Evolutionary conservation across 148 eudicot genomes (phyloP), one percentile per base, ranked within the genome.

Genomic region (Arbutus unedo): DNA sequence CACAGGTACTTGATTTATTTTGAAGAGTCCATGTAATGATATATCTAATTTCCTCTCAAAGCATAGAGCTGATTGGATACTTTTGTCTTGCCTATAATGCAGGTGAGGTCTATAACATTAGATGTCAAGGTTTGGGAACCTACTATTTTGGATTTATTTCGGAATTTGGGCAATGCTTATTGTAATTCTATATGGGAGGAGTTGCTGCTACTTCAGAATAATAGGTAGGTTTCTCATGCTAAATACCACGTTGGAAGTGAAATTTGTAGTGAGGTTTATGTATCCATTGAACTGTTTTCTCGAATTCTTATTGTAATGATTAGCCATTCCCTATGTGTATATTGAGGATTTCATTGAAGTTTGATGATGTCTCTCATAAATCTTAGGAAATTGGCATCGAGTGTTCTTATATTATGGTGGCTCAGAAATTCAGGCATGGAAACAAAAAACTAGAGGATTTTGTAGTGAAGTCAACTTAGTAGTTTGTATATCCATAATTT

Each of bases 71-170:
- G 19, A 82, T 50, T 57, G n/a, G 51, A 75, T 83, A 16, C 13
- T 79, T 66, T 80, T 84, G 53, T 72, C 66, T 15, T 84, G 21
- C 53, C 79, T 47, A 10, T 66, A 73, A 62, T 85, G 82, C 88
- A 95, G 98, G 92, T 95, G 70, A 92, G 98, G 82, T 95, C 98
- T 62, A 89, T 95, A 78, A 95, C 91, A 77, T 87, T 93, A 82
- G 98, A 95, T 83, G 98, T 95, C 82, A 95, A 84, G 90, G 98
- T 93, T 74, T 95, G 98, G 98, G 98, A 95, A 85, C 91, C 92
- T 47, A 88, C 93, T 31, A 82, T 95, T 73, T 85, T 95, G 88
- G 93, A 93, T 71, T 82, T 95, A 68, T 93, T 95, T 81, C 84
- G 83, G 80, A 90, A 84, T 70, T 91, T 95, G 76, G 98, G 98